Evolutionary conservation across 2,329 filamentous ascomycete genomes (phyloP), one percentile per base, ranked within the genome.

Genomic region (Arthroderma sp.): DNA sequence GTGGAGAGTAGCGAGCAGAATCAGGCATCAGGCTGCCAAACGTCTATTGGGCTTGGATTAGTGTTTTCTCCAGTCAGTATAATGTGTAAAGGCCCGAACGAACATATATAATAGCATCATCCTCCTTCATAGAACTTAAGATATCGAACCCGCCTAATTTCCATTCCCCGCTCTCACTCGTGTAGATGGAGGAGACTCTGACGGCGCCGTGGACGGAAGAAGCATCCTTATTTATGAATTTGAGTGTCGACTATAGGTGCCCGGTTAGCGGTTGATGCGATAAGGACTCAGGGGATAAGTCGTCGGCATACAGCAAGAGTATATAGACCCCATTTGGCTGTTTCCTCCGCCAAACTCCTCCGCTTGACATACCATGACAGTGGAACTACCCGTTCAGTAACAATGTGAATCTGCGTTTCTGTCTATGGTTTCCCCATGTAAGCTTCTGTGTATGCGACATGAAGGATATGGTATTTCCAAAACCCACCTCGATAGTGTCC

Each of bases 121-220:
- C 88, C 46, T 96, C 91, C 57, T 95, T 96, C 67, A 96, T 81
- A 33, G 83, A 95, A 66, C 88, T 96, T 48, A 96, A 65, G 4
- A 94, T 76, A 53, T 98, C 91, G 54, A 98, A 94, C 0, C 91
- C 91, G 15, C 83, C 88, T 1, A 98, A 69, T 59, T 93, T 96
- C 91, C 91, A 98, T 66, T 98, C 91, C 47, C 91, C 91, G 58
- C 91, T 95, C 60, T 96, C 89, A 49, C 86, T 87, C 3, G 86
- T 91, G 64, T 88, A 98, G 51, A 98, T 74, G 0, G 89, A 94
- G 0, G 84, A 83, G 15, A 85, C 83, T 50, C 85, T 80, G 43
- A 98, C 70, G 56, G 78, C 86, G 40, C 88, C 91, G 57, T 98
- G 91, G 42, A 98, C 83, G 0, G 88, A 95, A 2, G 82, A 74